Evolutionary conservation across 139 green algal genomes (phyloP).

Genomic region (Chlorella sp.): DNA sequence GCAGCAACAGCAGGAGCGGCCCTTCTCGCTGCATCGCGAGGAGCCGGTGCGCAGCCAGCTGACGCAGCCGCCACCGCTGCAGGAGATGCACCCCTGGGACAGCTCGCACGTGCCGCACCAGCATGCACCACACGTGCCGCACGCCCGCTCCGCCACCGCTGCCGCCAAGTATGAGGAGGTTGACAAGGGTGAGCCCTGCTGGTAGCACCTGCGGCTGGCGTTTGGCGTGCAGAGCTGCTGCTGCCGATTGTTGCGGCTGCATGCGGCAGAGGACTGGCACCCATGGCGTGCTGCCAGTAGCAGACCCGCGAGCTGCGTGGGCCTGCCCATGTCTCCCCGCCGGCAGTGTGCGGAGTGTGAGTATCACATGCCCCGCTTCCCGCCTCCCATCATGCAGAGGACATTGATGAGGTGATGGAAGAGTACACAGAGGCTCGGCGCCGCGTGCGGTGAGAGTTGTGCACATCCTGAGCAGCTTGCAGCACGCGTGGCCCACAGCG

Average conservation of each 20-base stretch:
- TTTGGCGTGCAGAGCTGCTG: too few relatives aligned
- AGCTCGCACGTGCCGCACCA: constrained; percentile 8
- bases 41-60: constrained; percentile 14
- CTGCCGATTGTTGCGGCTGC: neutral
- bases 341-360: too few relatives aligned
- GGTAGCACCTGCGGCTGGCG: too few relatives aligned
- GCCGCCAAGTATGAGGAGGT: constrained; percentile 18
- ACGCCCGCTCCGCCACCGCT: neutral
- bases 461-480: too few relatives aligned
- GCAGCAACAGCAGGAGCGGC: neutral
- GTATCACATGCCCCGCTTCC: neutral
- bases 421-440: constrained; percentile 42
- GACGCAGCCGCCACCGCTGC: constrained; percentile 6
- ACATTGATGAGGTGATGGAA: constrained; percentile 58
- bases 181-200: constrained; percentile 3
- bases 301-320: too few relatives aligned
- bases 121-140: neutral
- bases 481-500: too few relatives aligned
- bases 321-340: too few relatives aligned
- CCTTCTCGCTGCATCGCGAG: constrained; percentile 1
- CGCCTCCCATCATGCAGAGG: constrained; percentile 33
- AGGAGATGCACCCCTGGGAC: constrained; percentile 6
- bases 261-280: too few relatives aligned
- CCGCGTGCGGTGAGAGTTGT: constrained; percentile 33
- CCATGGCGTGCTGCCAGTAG: too few relatives aligned